Percentiles rank a stretch among this genome's conserved stretches.
Conservation (phyloP, 805 yeast genomes). For the Saccharomyces paradoxus region DNA sequence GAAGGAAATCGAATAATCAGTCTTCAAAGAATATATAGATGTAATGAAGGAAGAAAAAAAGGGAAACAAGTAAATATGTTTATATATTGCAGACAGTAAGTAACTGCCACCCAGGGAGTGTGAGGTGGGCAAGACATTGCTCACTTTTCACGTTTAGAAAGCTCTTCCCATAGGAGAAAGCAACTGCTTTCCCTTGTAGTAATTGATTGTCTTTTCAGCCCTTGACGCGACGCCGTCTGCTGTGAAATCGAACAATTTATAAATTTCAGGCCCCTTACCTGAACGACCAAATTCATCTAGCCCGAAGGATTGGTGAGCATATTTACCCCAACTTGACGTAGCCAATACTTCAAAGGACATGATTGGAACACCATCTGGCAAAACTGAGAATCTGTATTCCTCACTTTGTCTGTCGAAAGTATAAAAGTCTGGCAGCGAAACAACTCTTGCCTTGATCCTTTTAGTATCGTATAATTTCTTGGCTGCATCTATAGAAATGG, state of each 20-base stretch:
- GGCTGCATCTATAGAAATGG: constrained; percentile 73
- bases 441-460: constrained; percentile 72
- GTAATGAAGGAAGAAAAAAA: neutral
- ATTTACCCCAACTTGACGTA: constrained; percentile 86
- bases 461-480: constrained; percentile 51
- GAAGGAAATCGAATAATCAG: neutral
- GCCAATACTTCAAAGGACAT: constrained; percentile 89
- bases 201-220: constrained; percentile 68
- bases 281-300: constrained; percentile 94
- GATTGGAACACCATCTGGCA: constrained; percentile 92
- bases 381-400: constrained; percentile 73
- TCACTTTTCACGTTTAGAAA: constrained; percentile 37
- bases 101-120: neutral
- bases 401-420: constrained; percentile 77
- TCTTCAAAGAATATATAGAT: neutral
- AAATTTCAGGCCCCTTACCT: constrained; percentile 77
- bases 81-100: neutral
- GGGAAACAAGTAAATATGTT: no score
- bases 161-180: constrained; percentile 75
- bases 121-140: neutral
- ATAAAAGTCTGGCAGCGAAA: constrained; percentile 85
- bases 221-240: constrained; percentile 87
- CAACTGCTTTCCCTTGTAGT: constrained; percentile 68
- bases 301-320: constrained; percentile 94
- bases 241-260: constrained; percentile 80